Base-by-base conservation (phyloP, 1,139 yeast genomes). In the Yamadazyma kanchanaburiensis region DNA sequence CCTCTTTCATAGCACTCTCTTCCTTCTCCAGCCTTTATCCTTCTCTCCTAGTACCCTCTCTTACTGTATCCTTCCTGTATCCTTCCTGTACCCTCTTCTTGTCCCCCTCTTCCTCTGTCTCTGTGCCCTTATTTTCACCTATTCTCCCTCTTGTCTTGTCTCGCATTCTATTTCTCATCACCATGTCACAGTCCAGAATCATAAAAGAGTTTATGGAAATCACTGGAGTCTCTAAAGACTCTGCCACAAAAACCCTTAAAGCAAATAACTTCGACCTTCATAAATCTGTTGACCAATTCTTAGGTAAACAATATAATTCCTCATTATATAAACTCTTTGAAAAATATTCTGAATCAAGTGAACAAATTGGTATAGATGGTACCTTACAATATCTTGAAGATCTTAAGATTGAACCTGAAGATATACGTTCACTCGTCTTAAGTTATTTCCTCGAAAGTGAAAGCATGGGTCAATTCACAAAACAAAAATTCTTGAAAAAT, bases 361-460 rank as follows among this genome's bases (percentile, higher is more conserved):
- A 53, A 14, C 39, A 41, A 2, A 68, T 66, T 20, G 91, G 80
- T 21, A 69, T 83, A 16, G 91, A 86, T 35, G 96, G 96, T 0
- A 81, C 96, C 0, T 57, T 89, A 13, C 45, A 51, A 25, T 84
- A 80, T 45, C 61, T 87, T 24, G 68, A 64, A 7, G 95, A 82
- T 46, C 57, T 89, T 30, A 76, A 73, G 0, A 65, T 82, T 26
- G 78, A 77, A 12, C 80, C 89, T 0, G 96, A 89, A 43, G 89
- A 89, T 48, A 64, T 76, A 6, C 70, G 46, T 23, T 80, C 88
- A 4, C 62, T 89, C 33, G 77, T 85, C 1, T 55, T 89, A 12
- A 88, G 94, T 1, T 77, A 74, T 46, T 67, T 81, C 34, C 63
- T 88, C 27, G 70, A 74, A 23, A 73, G 87, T 0, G 84, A 88